Evolutionary conservation across 2,329 filamentous ascomycete species (phyloP), one percentile per base, ranked within the genome.

Genomic region (Ophiocordyceps camponoti-saundersi): DNA sequence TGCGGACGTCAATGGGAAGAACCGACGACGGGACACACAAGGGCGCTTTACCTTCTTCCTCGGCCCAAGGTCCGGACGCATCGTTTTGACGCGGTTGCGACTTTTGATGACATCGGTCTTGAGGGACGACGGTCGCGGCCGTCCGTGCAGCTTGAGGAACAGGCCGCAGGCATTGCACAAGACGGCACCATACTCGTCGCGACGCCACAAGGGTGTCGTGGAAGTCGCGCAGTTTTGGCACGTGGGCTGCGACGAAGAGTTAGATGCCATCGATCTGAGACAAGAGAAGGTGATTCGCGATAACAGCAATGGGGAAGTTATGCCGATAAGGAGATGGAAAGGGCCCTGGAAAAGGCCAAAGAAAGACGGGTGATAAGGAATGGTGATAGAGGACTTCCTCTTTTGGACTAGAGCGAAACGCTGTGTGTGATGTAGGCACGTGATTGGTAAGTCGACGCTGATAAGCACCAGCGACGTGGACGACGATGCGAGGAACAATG

Each of bases 51-150:
- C 86, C 80, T 93, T 94, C 66, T 88, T 80, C 65, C 81, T 89
- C 58, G 86, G 84, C 44, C 81, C 79, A 52, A 85, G 77, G 57
- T 89, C 85, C 10, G 84, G 78, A 47, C 77, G 76, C 64, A 79
- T 77, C 26, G 88, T 92, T 73, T 96, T 96, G 56, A 96, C 90
- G 53, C 92, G 81, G 67, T 98, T 98, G 59, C 92, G 87, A 70
- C 89, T 95, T 73, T 98, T 98, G 70, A 98, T 98, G 55, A 96
- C 90, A 71, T 98, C 92, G 44, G 92, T 96, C 74, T 98, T 98
- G 57, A 98, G 76, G 56, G 86, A 94, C 63, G 95, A 95, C 55
- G 92, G 92, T 48, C 92, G 82, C 50, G 92, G 80, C 23, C 89
- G 84, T 53, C 89, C 89, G 63, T 98, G 92, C 55, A 98, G 75